Evolutionary conservation across 371 early-diverging fungal species (phyloP).

Genomic region (Entomophthora muscae): DNA sequence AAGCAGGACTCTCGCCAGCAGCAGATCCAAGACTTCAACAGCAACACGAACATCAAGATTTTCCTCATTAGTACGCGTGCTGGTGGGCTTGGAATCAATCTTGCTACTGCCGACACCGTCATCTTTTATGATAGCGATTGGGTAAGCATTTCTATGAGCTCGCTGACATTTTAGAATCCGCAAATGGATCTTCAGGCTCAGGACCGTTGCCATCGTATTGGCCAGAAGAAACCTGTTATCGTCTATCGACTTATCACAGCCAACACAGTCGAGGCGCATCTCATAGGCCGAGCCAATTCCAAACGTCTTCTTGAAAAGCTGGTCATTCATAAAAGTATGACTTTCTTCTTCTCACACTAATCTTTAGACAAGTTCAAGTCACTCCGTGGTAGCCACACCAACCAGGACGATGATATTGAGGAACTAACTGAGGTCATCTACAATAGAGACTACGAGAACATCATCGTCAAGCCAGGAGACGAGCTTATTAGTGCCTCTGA

Average conservation of each 20-base stretch:
- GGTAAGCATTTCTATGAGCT: conserved; percentile 21
- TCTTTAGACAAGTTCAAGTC: conserved; percentile 13
- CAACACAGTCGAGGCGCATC: conserved; percentile 69
- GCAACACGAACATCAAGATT: conserved; percentile 32
- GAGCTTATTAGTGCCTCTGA: conserved; percentile 9
- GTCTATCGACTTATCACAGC: conserved; percentile 77
- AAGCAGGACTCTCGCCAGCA: conserved; percentile 54
- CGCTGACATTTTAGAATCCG: conserved; percentile 46
- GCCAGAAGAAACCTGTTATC: conserved; percentile 80
- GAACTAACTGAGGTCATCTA: conserved; percentile 34
- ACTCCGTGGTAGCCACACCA: conserved; percentile 34
- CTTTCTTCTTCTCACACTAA: conserved; percentile 24
- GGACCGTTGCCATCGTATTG: conserved; percentile 93
- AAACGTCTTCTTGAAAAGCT: conserved; percentile 82
- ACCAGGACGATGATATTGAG: conserved; percentile 48
- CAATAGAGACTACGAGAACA: background rate
- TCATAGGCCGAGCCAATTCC: conserved; percentile 53
- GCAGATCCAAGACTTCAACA: conserved; percentile 46
- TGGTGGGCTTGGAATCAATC: conserved; percentile 89
- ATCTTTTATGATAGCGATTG: conserved; percentile 87
- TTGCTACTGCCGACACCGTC: conserved; percentile 89
- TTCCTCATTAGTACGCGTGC: conserved; percentile 96
- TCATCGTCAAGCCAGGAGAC: conserved; percentile 7
- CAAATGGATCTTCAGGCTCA: conserved; percentile 96
- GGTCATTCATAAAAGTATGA: conserved; percentile 53